Conservation (phyloP, 2,329 filamentous ascomycete genomes). For the Alternaria tenuissima region DNA sequence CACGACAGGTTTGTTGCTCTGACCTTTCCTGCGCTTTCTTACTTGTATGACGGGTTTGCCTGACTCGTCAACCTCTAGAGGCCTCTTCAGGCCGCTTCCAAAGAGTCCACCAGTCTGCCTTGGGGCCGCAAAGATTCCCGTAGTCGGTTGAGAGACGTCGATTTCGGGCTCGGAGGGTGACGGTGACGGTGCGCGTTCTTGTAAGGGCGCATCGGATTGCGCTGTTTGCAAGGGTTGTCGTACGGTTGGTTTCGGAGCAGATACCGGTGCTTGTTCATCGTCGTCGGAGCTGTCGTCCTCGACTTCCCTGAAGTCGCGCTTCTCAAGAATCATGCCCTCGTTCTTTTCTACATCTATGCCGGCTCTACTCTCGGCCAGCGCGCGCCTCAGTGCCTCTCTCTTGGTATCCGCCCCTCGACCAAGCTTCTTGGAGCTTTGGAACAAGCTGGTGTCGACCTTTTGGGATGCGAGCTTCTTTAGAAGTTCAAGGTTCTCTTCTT, state of each 20-base stretch:
- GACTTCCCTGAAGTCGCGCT: conserved; percentile 36
- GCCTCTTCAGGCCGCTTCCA: conserved; percentile 86
- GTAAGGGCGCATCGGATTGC: background rate
- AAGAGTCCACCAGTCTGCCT: conserved; percentile 41
- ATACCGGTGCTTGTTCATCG: background rate
- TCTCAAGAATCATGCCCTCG: conserved; percentile 63
- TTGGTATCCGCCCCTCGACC: conserved; percentile 75
- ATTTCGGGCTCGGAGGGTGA: conserved; percentile 24
- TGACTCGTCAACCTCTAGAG: conserved; percentile 79
- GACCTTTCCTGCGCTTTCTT: conserved; percentile 72
- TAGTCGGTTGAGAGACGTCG: conserved; percentile 14
- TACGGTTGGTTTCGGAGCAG: background rate
- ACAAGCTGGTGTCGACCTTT: conserved; percentile 82
- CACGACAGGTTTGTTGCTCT: conserved; percentile 47
- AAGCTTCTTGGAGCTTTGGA: conserved; percentile 79
- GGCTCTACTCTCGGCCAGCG: conserved; percentile 69
- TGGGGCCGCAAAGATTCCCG: conserved; percentile 3
- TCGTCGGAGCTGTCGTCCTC: conserved; percentile 42
- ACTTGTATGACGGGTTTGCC: conserved; percentile 85
- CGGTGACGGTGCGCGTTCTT: conserved; percentile 30
- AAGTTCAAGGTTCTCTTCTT: conserved; percentile 87
- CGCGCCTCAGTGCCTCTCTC: conserved; percentile 70
- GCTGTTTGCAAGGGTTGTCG: conserved; percentile 5
- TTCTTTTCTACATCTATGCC: conserved; percentile 66
- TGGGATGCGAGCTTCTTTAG: conserved; percentile 81